Conservation (phyloP, 176 grass and related monocot species). For the Musa schizocarpa region DNA sequence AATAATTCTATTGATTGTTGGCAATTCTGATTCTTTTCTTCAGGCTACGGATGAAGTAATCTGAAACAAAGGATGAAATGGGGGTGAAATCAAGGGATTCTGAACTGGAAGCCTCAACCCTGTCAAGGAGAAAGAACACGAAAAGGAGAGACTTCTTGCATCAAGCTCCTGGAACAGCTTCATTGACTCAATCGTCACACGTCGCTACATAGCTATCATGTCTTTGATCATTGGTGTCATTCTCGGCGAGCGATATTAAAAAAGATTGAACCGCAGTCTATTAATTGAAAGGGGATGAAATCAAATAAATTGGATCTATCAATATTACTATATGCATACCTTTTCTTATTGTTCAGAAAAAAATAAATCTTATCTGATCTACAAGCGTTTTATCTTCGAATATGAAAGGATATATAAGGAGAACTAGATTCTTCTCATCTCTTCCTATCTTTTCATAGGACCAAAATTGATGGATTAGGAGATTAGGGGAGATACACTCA, state of each 20-base stretch:
- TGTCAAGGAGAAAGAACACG: constrained; percentile 21
- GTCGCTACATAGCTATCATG: constrained; percentile 38
- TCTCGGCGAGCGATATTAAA: constrained; percentile 80
- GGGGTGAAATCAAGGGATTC: constrained; percentile 38
- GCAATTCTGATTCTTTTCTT: constrained; percentile 10
- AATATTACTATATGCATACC: too few relatives aligned
- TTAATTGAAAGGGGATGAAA: too few relatives aligned
- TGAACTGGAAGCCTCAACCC: constrained; percentile 22
- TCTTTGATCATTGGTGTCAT: constrained; percentile 64
- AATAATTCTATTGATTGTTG: neutral
- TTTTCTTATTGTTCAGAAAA: too few relatives aligned
- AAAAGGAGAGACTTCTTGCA: neutral
- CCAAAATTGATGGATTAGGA: too few relatives aligned
- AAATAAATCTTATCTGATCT: too few relatives aligned
- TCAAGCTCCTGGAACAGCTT: constrained; percentile 7
- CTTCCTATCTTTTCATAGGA: too few relatives aligned
- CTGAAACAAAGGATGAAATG: neutral
- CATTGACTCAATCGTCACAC: constrained; percentile 19
- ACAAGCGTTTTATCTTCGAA: too few relatives aligned
- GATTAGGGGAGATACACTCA: too few relatives aligned
- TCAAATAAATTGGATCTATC: too few relatives aligned
- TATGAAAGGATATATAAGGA: too few relatives aligned
- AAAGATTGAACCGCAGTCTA: too few relatives aligned
- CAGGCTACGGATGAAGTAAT: constrained; percentile 35
- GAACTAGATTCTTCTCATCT: too few relatives aligned